Evolutionary conservation across 306 rosid genomes (phyloP), one percentile per base, ranked within the genome.

Genomic region (Adenanthera pavonina): DNA sequence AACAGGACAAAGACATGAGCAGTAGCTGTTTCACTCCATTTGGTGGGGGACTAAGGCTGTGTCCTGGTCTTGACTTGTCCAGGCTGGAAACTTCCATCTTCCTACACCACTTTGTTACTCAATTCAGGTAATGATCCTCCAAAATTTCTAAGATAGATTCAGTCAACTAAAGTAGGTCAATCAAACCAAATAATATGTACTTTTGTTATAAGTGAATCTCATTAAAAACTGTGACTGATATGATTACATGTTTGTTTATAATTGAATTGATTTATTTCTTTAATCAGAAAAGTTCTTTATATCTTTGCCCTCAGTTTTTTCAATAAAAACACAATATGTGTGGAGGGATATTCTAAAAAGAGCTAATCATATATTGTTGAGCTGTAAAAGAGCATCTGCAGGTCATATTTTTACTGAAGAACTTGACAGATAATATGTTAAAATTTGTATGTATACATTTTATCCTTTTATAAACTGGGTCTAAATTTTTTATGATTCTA

Each of bases 21-120:
- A 85, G 86, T 84, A 78, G 82, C 79, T 89, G 86, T 81, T 95
- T 93, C 89, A 93, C 94, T 64, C 99, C 99, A 14, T 95, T 95
- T 89, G 99, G 98, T 70, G 99, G 99, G 12, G 99, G 99, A 5
- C 94, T 88, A 81, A 95, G 99, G 86, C 82, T 95, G 14, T 95
- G 99, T 60, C 99, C 99, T 68, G 99, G 99, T 16, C 89, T 90
- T 86, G 99, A 95, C 82, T 85, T 95, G 85, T 97, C 99, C 25
- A 92, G 98, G 87, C 79, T 95, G 64, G 97, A 90, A 87, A 88
- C 95, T 88, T 92, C 99, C 53, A 88, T 95, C 69, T 95, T 95
- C 76, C 76, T 95, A 17, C 97, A 95, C 77, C 94, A 93, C 85
- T 86, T 95, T 34, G 93, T 93, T 74, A 95, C 99, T 83, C 89